Evolutionary conservation across 2,329 filamentous ascomycete species (phyloP).

Genomic region (Colletotrichum liaoningense): DNA sequence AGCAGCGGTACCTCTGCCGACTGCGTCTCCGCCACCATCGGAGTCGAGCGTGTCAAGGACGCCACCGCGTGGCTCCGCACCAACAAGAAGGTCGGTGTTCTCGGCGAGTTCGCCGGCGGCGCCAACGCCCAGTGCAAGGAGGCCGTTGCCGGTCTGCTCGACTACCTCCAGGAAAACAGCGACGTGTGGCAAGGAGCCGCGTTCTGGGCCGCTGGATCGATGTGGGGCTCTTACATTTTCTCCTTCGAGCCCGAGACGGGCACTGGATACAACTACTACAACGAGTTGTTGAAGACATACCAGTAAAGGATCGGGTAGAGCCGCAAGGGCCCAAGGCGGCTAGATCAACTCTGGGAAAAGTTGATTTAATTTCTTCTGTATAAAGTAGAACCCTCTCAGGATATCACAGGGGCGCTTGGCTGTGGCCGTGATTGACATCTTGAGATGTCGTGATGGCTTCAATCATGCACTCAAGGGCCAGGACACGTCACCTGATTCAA

Average conservation of each 20-base stretch:
- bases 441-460: not conserved
- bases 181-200: constrained; percentile 63
- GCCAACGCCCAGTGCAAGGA: constrained; percentile 57
- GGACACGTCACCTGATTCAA: not conserved
- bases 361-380: not conserved
- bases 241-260: constrained; percentile 51
- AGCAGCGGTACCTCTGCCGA: constrained; percentile 54
- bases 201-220: constrained; percentile 61
- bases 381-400: not conserved
- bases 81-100: constrained; percentile 59
- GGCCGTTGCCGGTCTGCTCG: constrained; percentile 59
- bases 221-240: constrained; percentile 60
- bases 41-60: constrained; percentile 52
- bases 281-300: constrained; percentile 31
- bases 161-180: constrained; percentile 58
- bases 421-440: too few species aligned
- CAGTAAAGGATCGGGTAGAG: not conserved
- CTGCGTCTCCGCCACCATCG: constrained; percentile 57
- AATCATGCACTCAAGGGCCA: not conserved
- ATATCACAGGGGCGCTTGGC: not conserved
- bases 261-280: constrained; percentile 45
- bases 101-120: constrained; percentile 63
- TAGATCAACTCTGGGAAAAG: too few species aligned
- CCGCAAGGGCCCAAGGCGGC: not conserved
- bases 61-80: constrained; percentile 60